Conservation (phyloP, 306 rosid genomes). For the Leucaena leucocephala region DNA sequence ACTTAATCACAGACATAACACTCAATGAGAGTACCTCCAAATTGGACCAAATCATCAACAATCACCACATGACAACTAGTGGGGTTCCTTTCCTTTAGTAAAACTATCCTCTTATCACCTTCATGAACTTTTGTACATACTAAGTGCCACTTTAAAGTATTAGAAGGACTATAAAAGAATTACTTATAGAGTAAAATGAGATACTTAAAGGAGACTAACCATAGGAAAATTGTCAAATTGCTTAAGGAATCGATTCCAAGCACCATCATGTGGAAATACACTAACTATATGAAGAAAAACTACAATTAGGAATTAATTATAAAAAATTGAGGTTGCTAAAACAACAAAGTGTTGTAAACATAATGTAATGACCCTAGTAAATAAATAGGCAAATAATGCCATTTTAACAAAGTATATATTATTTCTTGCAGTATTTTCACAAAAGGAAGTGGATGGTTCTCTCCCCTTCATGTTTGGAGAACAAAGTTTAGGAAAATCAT, state of each 20-base stretch:
- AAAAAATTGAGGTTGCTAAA: constrained; percentile 13
- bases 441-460: too few relatives aligned
- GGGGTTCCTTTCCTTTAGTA: constrained; percentile 89
- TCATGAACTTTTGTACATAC: constrained; percentile 92
- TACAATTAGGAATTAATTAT: constrained; percentile 18
- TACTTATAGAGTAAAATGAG: constrained; percentile 5
- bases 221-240: constrained; percentile 70
- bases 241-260: constrained; percentile 98
- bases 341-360: not conserved
- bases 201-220: constrained; percentile 51
- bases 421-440: too few relatives aligned
- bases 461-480: too few relatives aligned
- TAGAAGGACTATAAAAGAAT: constrained; percentile 20
- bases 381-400: too few relatives aligned
- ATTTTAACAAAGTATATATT: too few relatives aligned
- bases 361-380: too few relatives aligned
- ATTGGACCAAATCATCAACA: constrained; percentile 98
- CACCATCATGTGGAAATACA: constrained; percentile 98
- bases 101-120: constrained; percentile 91
- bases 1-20: constrained; percentile 67
- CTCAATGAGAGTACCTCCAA: constrained; percentile 93
- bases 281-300: constrained; percentile 68
- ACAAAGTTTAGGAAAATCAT: too few relatives aligned
- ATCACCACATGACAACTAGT: constrained; percentile 83
- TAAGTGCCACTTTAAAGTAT: constrained; percentile 57